Evolutionary conservation across 169 alveolate species (phyloP).

Genomic region (Cardiosporidium cionae): DNA sequence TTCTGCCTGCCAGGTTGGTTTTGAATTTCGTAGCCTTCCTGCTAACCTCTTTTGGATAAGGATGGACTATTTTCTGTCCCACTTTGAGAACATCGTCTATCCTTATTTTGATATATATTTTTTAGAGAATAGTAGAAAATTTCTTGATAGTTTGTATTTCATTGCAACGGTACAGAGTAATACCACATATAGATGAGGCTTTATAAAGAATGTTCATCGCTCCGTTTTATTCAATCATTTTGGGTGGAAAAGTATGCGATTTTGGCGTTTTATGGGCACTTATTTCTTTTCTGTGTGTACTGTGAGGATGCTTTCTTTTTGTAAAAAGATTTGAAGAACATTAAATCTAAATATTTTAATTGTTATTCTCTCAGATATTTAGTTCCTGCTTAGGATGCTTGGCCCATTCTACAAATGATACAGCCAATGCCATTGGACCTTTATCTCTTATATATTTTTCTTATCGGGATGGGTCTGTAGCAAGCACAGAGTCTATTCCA

Average conservation of each 20-base stretch:
- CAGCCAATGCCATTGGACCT: conserved; percentile 75
- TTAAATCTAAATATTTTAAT: no score
- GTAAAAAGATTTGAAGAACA: background rate
- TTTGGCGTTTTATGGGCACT: no score
- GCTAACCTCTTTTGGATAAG: background rate
- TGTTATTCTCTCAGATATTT: conserved; percentile 37
- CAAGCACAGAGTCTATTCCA: conserved; percentile 39
- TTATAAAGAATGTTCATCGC: no score
- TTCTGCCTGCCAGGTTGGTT: background rate
- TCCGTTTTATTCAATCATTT: no score
- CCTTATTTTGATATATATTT: background rate
- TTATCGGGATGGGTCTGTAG: conserved; percentile 32
- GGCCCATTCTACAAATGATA: conserved; percentile 72
- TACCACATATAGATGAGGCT: no score
- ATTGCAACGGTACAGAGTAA: no score
- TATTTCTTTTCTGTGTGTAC: background rate
- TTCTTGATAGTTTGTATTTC: no score
- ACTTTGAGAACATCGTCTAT: background rate
- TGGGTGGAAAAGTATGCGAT: no score
- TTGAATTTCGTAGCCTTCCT: background rate
- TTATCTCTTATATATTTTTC: conserved; percentile 41
- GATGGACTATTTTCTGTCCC: no score
- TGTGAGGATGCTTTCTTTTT: background rate
- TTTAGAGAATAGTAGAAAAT: no score
- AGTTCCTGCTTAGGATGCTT: conserved; percentile 61